Evolutionary conservation across 495 filamentous ascomycete genomes (phyloP), one percentile per base, ranked within the genome.

Genomic region (Xylaria intraflava): DNA sequence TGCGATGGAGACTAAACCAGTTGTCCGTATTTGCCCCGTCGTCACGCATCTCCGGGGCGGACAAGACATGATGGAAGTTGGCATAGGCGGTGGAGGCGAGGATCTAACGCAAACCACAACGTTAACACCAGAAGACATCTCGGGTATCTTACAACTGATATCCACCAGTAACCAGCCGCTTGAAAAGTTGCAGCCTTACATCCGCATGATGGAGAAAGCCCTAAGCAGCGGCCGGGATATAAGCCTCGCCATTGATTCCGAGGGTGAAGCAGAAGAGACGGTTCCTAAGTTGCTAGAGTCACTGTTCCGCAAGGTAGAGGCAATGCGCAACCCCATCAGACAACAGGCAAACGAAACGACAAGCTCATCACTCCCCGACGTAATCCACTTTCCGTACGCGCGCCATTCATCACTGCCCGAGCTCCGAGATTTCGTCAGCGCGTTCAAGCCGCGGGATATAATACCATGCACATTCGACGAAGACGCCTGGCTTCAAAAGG

Each of bases 371-470:
- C 61, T 79, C 2, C 71, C 81, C 20, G 72, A 64, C 4, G 53
- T 60, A 19, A 78, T 83, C 27, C 68, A 64, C 10, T 96, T 96
- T 54, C 88, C 90, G 3, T 97, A 92, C 62, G 91, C 92, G 0
- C 81, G 92, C 2, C 92, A 97, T 67, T 94, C 92, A 0, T 95
- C 89, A 0, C 89, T 92, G 46, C 69, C 71, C 0, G 92, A 96
- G 65, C 75, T 95, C 5, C 86, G 88, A 53, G 65, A 83, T 53
- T 69, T 97, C 0, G 73, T 95, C 4, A 59, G 72, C 3, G 76
- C 74, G 0, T 89, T 96, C 56, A 76, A 72, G 33, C 90, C 89
- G 0, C 78, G 71, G 53, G 89, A 96, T 65, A 73, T 96, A 10
- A 84, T 86, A 69, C 90, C 92, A 4, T 96, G 91, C 62, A 92